phyloP scores from a whole-genome alignment of 495 filamentous ascomycete species.

The Xylaria venustula region DNA sequence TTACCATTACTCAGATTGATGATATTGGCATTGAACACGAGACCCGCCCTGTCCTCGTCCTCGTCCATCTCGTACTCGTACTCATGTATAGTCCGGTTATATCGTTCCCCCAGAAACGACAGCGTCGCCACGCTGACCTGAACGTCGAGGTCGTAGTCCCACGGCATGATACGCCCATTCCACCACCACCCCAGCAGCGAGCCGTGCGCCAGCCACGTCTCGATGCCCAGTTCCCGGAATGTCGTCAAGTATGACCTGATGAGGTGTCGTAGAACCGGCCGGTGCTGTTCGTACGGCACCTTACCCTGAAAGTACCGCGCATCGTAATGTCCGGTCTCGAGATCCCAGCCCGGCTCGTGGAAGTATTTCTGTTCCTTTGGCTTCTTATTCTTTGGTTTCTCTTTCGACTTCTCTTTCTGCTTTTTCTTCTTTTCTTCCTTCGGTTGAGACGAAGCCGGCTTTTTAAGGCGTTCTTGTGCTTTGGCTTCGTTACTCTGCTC shows the following conservation, averaged over 20 bases:
- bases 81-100: conserved; percentile 63
- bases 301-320: conserved; percentile 60
- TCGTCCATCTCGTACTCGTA: conserved; percentile 58
- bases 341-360: conserved; percentile 56
- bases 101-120: conserved; percentile 56
- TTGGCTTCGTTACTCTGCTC: background rate
- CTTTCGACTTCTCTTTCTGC: background rate
- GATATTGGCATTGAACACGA: background rate
- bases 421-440: background rate
- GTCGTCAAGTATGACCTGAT: conserved; percentile 71
- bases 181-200: conserved; percentile 91
- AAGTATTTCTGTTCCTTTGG: conserved; percentile 43
- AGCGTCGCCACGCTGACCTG: conserved; percentile 69
- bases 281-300: conserved; percentile 63
- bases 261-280: conserved; percentile 63
- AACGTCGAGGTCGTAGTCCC: conserved; percentile 87
- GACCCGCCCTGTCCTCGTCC: conserved; percentile 13
- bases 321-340: conserved; percentile 70
- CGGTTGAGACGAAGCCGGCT: background rate
- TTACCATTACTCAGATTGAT: background rate
- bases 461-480: background rate
- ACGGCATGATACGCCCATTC: conserved; percentile 80
- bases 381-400: conserved; percentile 5
- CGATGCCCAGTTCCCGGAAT: conserved; percentile 60
- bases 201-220: conserved; percentile 88